Percentiles rank a stretch among this genome's conserved stretches.
These are phyloP conservation scores for Eucalyptus regnans DNA, from an alignment of 345 rosid species.

Conservation along the genomic window DNA sequence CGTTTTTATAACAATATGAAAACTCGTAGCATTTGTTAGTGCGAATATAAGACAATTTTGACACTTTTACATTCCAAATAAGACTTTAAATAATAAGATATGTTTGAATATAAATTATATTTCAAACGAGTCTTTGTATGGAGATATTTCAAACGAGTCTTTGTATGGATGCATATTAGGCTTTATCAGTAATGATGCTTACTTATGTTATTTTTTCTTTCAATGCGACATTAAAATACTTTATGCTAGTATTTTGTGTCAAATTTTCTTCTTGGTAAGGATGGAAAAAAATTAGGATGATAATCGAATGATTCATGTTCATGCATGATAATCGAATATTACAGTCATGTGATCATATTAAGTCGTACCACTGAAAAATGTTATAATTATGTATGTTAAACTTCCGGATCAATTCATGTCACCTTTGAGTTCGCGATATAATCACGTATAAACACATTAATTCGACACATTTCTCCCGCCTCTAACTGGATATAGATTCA, in stretches of 20 bases:
- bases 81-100: neutral
- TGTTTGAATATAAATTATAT: neutral
- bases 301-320: neutral
- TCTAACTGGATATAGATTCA: neutral
- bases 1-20: fast-evolving
- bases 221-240: neutral
- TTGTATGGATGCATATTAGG: neutral
- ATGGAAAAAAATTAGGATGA: neutral
- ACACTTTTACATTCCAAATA: neutral
- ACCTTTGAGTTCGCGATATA: neutral
- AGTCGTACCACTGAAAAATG: neutral
- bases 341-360: neutral
- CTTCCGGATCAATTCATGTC: neutral
- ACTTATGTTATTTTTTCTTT: too few relatives aligned
- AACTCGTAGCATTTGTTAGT: fast-evolving
- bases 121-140: neutral
- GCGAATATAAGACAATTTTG: neutral
- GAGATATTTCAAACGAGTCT: neutral
- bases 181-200: neutral
- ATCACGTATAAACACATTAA: neutral
- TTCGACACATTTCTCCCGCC: neutral
- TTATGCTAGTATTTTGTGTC: neutral
- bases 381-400: neutral
- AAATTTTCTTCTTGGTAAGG: neutral
- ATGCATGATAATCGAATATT: neutral